Base-by-base conservation (phyloP, 306 rosid genomes). In the Castanea sativa region DNA sequence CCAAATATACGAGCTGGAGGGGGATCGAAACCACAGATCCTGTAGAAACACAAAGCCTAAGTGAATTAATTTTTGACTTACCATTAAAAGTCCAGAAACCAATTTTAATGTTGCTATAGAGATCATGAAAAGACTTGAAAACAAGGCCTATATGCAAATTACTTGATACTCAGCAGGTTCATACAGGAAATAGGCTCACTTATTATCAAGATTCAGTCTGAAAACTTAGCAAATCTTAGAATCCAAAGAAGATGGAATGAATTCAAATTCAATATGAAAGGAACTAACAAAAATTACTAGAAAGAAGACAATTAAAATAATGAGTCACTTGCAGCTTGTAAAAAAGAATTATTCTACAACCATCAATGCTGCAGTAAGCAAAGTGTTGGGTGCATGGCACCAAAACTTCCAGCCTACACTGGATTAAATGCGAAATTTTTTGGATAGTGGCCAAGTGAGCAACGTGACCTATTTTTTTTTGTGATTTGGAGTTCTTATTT, bases 1-100 rank as follows among this genome's bases (percentile, higher is more conserved):
- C 84, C 97, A 58, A 78, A 95, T 41, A 95, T 2, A 58, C 97
- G 96, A 75, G 98, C 92, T 65, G 98, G 92, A 70, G 96, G 92
- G 27, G 90, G 97, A 74, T 95, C 83, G 15, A 88, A 89, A 82
- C 85, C 79, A 91, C 57, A 18, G 73, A 95, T 61, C 88, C 99
- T 93, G 93, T 84, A 58, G 79, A 69, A 78, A 86, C 74, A 89
- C 51, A 67, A 83, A 58, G 70, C 74, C 61, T 51, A 49, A 30
- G 49, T 78, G 63, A 75, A 15, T 18, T 64, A 63, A 77, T 57
- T 33, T 63, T 69, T 51, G 14, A 65, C 45, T 45, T 5, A 41
- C 18, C 15, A 14, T 72, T 72, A 43, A 63, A 30, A 57, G 53
- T 60, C 73, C 61, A 35, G 79, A 74, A 72, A 73, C 73, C 75